Base-by-base conservation (phyloP, 1,284 basidiomycete genomes). In the Fomes fomentarius region DNA sequence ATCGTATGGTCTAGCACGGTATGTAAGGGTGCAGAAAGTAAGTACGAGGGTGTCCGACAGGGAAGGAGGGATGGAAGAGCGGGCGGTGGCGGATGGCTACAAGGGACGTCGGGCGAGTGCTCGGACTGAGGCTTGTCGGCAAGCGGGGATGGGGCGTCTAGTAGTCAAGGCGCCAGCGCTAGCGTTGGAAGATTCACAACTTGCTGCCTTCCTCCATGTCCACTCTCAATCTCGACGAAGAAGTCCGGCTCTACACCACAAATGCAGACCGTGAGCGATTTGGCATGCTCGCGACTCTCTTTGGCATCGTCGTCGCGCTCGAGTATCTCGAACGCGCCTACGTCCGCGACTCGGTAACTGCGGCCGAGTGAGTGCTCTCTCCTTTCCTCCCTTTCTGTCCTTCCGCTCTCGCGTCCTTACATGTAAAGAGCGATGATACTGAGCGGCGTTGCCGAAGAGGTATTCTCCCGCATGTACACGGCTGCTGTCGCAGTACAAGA, bases 291-390 rank as follows among this genome's bases (percentile, higher is more conserved):
- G 91, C 94, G 1, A 98, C 94, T 8, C 78, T 99, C 5, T 99
- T 93, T 67, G 91, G 92, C 24, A 91, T 98, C 65, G 87, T 98
- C 56, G 89, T 96, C 47, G 84, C 91, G 1, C 79, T 99, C 24
- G 95, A 98, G 68, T 97, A 96, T 68, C 86, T 98, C 24, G 96
- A 99, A 71, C 82, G 94, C 33, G 96, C 96, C 3, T 99, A 98
- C 71, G 90, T 99, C 28, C 84, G 96, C 44, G 95, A 98, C 74
- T 88, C 91, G 0, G 90, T 98, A 51, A 89, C 86, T 17, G 90
- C 94, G 9, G 87, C 88, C 47, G 93, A 98, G 91, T 96, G 74
- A 70, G 92, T 82, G 43, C 51, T 34, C n/a, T 50, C 4, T n/a
- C 52, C 24, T 49, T 39, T 48, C 25, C 26, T 35, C n/a, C 3